Base-by-base conservation (phyloP, 2,329 filamentous ascomycete genomes). In the Diaporthe capsici region DNA sequence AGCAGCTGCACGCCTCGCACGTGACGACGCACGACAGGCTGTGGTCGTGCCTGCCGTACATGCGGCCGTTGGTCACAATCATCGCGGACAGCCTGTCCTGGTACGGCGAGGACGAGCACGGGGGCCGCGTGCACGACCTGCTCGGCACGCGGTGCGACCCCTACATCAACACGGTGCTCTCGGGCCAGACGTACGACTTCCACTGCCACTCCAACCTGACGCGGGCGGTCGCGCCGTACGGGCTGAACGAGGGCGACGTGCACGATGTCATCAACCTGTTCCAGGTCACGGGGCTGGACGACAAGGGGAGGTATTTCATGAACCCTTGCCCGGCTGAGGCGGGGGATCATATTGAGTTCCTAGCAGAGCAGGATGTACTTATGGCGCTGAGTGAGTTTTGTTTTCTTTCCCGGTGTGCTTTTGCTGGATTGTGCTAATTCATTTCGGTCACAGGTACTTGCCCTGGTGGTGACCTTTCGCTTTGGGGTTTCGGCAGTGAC, bases 231-330 rank as follows among this genome's bases (percentile, higher is more conserved):
- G 77, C 92, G 1, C 92, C 92, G 0, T 92, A 88, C 76, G 94
- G 94, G 0, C 82, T 97, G 57, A 88, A 87, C 7, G 95, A 97
- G 83, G 86, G 87, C 42, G 94, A 97, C 81, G 91, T 97, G 1
- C 95, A 97, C 80, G 94, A 97, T 82, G 94, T 97, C 0, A 88
- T 97, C 72, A 97, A 97, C 80, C 87, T 97, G 4, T 97, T 97
- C 81, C 95, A 97, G 82, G 94, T 96, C 9, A 97, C 95, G 0
- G 94, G 94, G 0, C 82, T 97, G 63, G 93, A 97, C 80, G 87
- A 90, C 72, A 81, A 92, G 76, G 94, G 94, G 0, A 89, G 91
- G 71, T 96, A 96, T 79, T 96, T 94, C 76, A 97, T 97, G 89
- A 91, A 88, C 75, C 88, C 90, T 0, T 90, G 88, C 75, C 91